Evolutionary conservation across 176 grass and related monocot species (phyloP).

Genomic region (Oryza rufipogon): DNA sequence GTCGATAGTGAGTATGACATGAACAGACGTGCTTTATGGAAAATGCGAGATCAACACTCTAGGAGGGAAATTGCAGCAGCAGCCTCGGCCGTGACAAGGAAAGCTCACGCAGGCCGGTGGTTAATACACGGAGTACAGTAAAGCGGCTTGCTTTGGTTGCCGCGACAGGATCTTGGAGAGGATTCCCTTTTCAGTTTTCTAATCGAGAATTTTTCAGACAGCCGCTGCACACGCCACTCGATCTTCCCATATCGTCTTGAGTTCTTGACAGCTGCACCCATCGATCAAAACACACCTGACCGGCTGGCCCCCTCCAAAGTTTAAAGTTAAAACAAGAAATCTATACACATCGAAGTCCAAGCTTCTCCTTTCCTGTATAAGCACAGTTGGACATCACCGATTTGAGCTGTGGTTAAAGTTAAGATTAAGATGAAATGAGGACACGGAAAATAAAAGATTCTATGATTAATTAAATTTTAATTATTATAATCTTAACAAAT

Average conservation of each 20-base stretch:
- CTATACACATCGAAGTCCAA: no score
- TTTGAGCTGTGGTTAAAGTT: no score
- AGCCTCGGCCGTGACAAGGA: not conserved
- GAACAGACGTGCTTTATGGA: not conserved
- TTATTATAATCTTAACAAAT: no score
- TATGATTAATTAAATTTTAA: no score
- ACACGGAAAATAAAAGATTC: no score
- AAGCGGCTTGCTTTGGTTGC: constrained; percentile 20
- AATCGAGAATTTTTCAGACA: constrained; percentile 28
- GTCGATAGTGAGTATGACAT: not conserved
- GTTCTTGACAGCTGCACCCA: not conserved
- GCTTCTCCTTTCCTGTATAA: no score
- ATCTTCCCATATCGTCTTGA: not conserved
- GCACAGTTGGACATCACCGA: no score
- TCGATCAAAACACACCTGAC: not conserved
- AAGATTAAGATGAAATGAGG: no score
- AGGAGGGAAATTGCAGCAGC: not conserved
- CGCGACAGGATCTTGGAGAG: constrained; percentile 42
- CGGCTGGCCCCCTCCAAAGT: no score
- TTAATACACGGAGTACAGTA: not conserved
- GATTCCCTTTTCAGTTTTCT: not conserved
- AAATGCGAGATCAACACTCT: no score
- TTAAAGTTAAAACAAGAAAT: no score
- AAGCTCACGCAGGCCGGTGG: not conserved
- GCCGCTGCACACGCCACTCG: constrained; percentile 8